Evolutionary conservation across 768 basidiomycete species (phyloP).

Genomic region (Russula sp.): DNA sequence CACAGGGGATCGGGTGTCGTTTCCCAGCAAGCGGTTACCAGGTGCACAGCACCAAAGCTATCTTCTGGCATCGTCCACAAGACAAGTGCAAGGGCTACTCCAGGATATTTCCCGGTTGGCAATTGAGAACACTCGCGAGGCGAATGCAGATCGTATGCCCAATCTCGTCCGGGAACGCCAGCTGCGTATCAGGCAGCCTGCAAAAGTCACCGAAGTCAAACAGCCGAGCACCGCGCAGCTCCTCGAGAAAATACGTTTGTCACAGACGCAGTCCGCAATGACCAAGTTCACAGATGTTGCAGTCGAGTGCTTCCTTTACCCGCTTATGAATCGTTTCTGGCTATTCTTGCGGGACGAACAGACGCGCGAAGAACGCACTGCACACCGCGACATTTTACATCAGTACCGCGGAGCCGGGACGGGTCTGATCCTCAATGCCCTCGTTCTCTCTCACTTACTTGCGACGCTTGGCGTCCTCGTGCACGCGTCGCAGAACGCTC

Average conservation of each 20-base stretch:
- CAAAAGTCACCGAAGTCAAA: constrained; percentile 47
- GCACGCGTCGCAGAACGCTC: constrained; percentile 77
- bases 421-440: constrained; percentile 75
- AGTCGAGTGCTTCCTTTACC: constrained; percentile 84
- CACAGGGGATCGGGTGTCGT: constrained; percentile 43
- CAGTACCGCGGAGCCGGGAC: constrained; percentile 73
- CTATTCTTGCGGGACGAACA: constrained; percentile 84
- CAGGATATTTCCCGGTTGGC: constrained; percentile 60
- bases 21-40: constrained; percentile 83
- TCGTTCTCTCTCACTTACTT: constrained; percentile 74
- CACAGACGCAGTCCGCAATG: constrained; percentile 19
- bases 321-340: constrained; percentile 94
- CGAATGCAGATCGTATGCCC: constrained; percentile 54
- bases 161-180: constrained; percentile 70
- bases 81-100: constrained; percentile 55
- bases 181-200: constrained; percentile 56
- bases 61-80: constrained; percentile 33
- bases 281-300: constrained; percentile 66
- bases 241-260: constrained; percentile 21
- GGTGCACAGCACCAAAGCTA: constrained; percentile 58
- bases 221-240: constrained; percentile 24
- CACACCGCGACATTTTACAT: constrained; percentile 49
- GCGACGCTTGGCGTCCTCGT: constrained; percentile 74
- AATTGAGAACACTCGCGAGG: constrained; percentile 58
- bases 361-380: constrained; percentile 67